A percentile compares a stretch with the other conserved stretches of the same genome.
Conservation (phyloP, 345 rosid genomes). For the Litchi chinensis region DNA sequence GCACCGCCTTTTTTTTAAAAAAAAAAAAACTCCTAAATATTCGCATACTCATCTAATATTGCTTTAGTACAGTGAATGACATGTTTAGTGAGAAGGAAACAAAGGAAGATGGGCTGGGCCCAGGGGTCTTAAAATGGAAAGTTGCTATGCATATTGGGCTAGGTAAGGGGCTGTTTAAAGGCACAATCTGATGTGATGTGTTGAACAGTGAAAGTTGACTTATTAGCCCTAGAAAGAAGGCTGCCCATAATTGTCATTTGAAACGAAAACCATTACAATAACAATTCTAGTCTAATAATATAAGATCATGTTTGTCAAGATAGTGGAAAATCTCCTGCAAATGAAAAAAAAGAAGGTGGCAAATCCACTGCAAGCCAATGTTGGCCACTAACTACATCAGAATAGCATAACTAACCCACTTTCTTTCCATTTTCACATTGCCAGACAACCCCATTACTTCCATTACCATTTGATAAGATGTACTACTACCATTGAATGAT, state of each 20-base stretch:
- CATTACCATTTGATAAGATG: neutral
- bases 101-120: constrained; percentile 13
- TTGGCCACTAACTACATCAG: neutral
- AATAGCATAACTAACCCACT: neutral
- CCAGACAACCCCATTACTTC: neutral
- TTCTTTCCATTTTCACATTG: neutral
- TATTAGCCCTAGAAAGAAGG: too few relatives aligned
- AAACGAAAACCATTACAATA: neutral
- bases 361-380: neutral
- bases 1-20: too few relatives aligned
- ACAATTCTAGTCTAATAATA: neutral
- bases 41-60: too few relatives aligned
- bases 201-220: neutral
- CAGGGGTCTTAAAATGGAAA: neutral
- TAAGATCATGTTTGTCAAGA: neutral
- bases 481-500: neutral
- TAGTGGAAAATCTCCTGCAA: neutral
- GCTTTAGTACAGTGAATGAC: too few relatives aligned
- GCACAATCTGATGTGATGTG: neutral
- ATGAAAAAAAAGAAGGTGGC: too few relatives aligned
- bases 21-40: too few relatives aligned
- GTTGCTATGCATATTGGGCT: neutral
- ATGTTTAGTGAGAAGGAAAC: neutral
- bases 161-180: neutral
- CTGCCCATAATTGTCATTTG: neutral